Evolutionary conservation across 2,329 filamentous ascomycete species (phyloP).

Genomic region (Diaporthe vexans): DNA sequence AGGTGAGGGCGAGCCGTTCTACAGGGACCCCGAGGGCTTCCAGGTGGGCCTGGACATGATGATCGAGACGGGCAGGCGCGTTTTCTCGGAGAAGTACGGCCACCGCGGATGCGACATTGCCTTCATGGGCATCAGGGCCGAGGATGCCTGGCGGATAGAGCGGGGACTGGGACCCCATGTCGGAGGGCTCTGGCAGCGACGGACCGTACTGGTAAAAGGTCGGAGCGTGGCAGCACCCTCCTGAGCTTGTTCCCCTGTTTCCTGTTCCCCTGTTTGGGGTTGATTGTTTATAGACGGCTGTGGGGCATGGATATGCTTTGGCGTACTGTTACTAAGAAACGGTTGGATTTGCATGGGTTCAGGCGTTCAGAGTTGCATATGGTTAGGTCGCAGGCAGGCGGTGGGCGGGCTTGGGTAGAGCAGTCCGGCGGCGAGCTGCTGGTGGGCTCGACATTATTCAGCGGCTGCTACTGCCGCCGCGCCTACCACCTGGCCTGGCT

Average conservation of each 20-base stretch:
- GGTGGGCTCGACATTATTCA: conserved; percentile 3
- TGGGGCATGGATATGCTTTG: conserved; percentile 16
- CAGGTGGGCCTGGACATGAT: conserved; percentile 59
- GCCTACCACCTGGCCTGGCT: conserved; percentile 8
- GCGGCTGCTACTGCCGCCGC: not conserved
- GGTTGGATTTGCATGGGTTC: conserved; percentile 10
- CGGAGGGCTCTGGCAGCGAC: conserved; percentile 44
- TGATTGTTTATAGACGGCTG: conserved; percentile 26
- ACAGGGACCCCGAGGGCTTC: conserved; percentile 63
- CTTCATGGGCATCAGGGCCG: conserved; percentile 48
- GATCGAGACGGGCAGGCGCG: conserved; percentile 59
- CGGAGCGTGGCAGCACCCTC: conserved; percentile 23
- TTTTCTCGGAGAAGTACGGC: conserved; percentile 58
- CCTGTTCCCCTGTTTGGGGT: not conserved
- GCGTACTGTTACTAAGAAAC: conserved; percentile 18
- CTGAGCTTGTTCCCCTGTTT: not conserved
- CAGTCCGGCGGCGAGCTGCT: not conserved
- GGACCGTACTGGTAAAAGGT: conserved; percentile 42
- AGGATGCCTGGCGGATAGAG: conserved; percentile 55
- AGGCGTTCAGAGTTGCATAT: conserved; percentile 17
- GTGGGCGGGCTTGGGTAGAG: not conserved
- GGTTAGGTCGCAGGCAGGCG: not conserved
- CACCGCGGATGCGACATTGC: conserved; percentile 55
- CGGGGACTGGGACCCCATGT: conserved; percentile 52
- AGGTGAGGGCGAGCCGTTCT: conserved; percentile 67